Conservation (phyloP, 164 flowering plant genomes). For the Umbilicus rupestris region DNA sequence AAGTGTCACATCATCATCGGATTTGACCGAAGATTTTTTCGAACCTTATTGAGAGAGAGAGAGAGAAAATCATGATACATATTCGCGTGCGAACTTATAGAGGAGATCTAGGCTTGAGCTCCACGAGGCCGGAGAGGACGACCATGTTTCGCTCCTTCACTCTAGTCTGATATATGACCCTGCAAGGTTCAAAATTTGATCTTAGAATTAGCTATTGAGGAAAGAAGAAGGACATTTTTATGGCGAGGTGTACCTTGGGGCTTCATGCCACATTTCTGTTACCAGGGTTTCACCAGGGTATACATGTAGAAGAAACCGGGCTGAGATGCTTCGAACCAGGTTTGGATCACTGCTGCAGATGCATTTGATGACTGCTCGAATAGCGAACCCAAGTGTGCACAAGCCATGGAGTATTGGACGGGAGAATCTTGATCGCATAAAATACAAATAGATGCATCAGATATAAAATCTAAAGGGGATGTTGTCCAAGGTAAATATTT, state of each 20-base stretch:
- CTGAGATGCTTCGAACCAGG: slow-evolving; percentile 49
- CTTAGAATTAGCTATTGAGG: not conserved
- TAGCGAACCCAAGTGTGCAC: slow-evolving; percentile 89
- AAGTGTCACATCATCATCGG: too few relatives aligned
- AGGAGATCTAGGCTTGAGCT: slow-evolving; percentile 16
- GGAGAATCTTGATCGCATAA: slow-evolving; percentile 43
- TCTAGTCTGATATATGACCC: slow-evolving; percentile 64
- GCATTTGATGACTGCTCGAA: slow-evolving; percentile 69
- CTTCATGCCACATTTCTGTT: slow-evolving; percentile 93
- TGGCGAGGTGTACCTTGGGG: slow-evolving; percentile 29
- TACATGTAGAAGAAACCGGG: slow-evolving; percentile 80
- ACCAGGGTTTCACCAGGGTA: slow-evolving; percentile 83
- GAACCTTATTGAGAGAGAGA: too few relatives aligned
- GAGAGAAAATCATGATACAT: too few relatives aligned
- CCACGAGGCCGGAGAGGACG: slow-evolving; percentile 70
- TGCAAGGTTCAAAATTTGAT: slow-evolving; percentile 25
- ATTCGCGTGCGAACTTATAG: too few relatives aligned
- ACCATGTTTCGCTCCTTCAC: slow-evolving; percentile 68
- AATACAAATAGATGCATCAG: not conserved
- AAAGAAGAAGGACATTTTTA: not conserved
- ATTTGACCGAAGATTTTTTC: too few relatives aligned
- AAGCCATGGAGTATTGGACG: slow-evolving; percentile 89
- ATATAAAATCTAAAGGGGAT: too few relatives aligned
- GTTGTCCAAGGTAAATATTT: too few relatives aligned
- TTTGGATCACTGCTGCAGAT: slow-evolving; percentile 63